Conservation (phyloP, 2,329 filamentous ascomycete genomes). For the Myriosclerotinia duriaeana region DNA sequence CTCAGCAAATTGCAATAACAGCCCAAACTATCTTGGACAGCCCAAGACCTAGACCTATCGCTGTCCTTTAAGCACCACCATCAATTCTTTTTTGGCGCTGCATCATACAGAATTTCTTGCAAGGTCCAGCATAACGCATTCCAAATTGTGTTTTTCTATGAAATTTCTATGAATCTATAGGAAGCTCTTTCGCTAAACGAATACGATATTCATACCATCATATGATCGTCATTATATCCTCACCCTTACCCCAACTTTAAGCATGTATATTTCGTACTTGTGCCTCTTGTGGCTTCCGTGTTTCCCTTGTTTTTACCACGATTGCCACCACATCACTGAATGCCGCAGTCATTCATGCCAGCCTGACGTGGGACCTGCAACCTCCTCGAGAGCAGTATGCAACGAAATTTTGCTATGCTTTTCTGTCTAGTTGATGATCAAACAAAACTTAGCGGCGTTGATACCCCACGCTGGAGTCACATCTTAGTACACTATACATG, state of each 20-base stretch:
- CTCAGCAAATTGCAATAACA: neutral
- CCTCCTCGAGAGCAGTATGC: neutral
- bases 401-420: neutral
- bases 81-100: neutral
- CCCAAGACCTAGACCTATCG: neutral
- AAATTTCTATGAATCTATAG: neutral
- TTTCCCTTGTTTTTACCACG: neutral
- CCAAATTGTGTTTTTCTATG: neutral
- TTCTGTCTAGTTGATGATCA: neutral
- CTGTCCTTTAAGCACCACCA: neutral
- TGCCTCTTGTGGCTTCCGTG: neutral
- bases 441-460: neutral
- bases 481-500: slow-evolving; percentile 3
- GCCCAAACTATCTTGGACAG: neutral
- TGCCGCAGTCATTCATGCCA: slow-evolving; percentile 2
- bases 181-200: neutral
- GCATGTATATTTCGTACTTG: neutral
- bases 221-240: neutral
- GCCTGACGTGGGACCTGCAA: slow-evolving; percentile 1
- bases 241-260: neutral
- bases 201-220: slow-evolving; percentile 1
- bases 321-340: neutral
- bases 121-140: neutral
- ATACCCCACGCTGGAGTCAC: neutral
- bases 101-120: neutral